phyloP scores from a whole-genome alignment of 208 protist genomes.

The Trypanosoma conorhini region DNA sequence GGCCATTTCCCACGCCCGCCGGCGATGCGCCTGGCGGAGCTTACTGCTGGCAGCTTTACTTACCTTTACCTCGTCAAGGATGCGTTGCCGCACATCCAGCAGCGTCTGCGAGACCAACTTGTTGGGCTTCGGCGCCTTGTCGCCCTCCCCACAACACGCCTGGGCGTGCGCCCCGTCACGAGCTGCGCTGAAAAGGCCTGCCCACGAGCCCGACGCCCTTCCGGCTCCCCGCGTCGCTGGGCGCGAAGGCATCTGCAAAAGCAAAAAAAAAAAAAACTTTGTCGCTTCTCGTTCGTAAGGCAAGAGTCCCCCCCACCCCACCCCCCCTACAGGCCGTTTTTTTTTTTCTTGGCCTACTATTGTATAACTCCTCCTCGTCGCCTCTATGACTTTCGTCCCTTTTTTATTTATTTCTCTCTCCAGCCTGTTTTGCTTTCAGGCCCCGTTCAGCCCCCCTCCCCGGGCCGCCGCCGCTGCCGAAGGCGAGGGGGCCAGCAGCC shows the following conservation, averaged over 20 bases:
- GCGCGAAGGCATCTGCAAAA: conserved; percentile 15
- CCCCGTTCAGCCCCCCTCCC: neutral
- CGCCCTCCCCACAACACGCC: neutral
- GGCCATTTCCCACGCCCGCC: conserved; percentile 56
- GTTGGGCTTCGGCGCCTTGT: neutral
- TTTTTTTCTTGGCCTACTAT: neutral
- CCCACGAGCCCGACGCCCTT: neutral
- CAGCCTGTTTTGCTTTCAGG: neutral
- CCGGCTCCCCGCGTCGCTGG: neutral
- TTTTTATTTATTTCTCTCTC: neutral
- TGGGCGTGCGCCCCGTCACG: neutral
- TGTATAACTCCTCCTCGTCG: neutral
- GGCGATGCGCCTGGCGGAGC: conserved; percentile 52
- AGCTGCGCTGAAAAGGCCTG: neutral
- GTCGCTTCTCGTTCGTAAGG: neutral
- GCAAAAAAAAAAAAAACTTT: too few relatives aligned
- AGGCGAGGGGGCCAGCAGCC: neutral
- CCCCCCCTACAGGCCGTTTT: too few relatives aligned
- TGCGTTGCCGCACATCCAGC: conserved; percentile 44
- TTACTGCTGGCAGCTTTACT: conserved; percentile 17
- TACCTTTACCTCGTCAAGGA: conserved; percentile 42
- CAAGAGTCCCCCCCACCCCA: too few relatives aligned
- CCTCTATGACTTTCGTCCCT: neutral
- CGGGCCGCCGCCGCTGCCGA: neutral
- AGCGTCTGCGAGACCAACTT: conserved; percentile 11